Evolutionary conservation across 164 flowering plant genomes (phyloP).

Genomic region (Aristolochia fimbriata): DNA sequence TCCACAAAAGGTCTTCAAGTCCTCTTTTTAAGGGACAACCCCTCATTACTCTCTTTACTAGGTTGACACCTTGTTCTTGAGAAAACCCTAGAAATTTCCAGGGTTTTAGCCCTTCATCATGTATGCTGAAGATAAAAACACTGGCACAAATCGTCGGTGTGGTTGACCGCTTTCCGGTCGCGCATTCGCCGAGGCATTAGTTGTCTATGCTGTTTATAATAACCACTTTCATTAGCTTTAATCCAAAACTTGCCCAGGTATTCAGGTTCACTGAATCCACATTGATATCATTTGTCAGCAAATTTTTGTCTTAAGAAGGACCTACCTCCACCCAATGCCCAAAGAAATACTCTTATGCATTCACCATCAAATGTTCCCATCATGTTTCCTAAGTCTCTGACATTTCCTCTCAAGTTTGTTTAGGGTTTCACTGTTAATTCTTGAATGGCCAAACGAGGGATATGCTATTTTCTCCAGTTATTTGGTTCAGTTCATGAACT

Average conservation of each 20-base stretch:
- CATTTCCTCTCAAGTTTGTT: too few species aligned
- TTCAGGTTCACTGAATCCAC: background rate
- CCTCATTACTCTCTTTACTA: background rate
- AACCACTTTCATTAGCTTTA: background rate
- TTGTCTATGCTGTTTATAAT: background rate
- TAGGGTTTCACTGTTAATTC: too few species aligned
- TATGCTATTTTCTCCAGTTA: too few species aligned
- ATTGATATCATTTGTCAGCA: background rate
- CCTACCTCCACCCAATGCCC: too few species aligned
- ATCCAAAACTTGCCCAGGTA: background rate
- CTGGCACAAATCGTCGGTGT: background rate
- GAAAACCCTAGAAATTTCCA: conserved; percentile 13
- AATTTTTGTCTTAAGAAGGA: background rate
- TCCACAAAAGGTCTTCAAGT: background rate
- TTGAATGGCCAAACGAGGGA: too few species aligned
- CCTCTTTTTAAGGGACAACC: conserved; percentile 6
- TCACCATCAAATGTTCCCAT: too few species aligned
- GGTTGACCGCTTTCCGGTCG: conserved; percentile 8
- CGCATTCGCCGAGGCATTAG: background rate
- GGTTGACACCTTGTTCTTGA: conserved; percentile 4
- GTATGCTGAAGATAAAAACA: background rate
- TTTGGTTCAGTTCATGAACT: too few species aligned
- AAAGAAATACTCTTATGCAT: too few species aligned
- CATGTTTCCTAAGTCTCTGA: too few species aligned
- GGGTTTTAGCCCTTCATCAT: conserved; percentile 10